Evolutionary conservation across 345 rosid species (phyloP), one percentile per base, ranked within the genome.

Genomic region (Dipteronia sinensis): DNA sequence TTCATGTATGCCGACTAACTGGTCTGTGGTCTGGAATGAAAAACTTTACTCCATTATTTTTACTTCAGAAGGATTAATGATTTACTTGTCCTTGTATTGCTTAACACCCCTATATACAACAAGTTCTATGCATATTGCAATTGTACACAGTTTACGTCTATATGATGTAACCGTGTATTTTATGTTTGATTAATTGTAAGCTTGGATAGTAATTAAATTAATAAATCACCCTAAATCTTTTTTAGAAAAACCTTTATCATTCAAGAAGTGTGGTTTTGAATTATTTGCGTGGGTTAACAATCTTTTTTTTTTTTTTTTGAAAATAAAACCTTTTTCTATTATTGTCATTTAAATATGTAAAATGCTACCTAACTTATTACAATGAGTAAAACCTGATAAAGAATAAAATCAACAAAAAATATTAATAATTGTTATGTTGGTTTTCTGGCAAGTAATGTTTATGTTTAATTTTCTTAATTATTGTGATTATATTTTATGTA

Each of bases 401-500:
- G 25, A 17, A 38, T 64, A 51, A 34, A n/a, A 51, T 9, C 6
- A 65, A 51, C 16, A 65, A 56, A 65, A 22, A 51, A 2, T 17
- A 10, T 17, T 44, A n/a, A 20, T 8, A 6, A 7, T 12, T 65
- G 47, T 38, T 40, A 7, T 53, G 40, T n/a, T 31, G 13, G 65
- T 23, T 40, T 51, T 20, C 10, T 31, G 12, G 20, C 34, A 55
- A 53, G 42, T 76, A 61, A 59, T 27, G 11, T 40, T 40, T 46
- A 20, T 76, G 38, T 42, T 67, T 49, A 6, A 8, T 19, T 44
- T 22, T 68, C 25, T 23, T 25, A 20, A 7, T 1, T 9, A n/a
- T 71, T 42, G 53, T 76, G 59, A 19, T 40, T 11, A 31, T 34
- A 42, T 44, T 84, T 11, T 67, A 46, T 46, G 1, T 46, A 46